These are phyloP conservation scores for Trypanosoma brucei DNA, from an alignment of 208 protist species.

Conservation along the genomic window DNA sequence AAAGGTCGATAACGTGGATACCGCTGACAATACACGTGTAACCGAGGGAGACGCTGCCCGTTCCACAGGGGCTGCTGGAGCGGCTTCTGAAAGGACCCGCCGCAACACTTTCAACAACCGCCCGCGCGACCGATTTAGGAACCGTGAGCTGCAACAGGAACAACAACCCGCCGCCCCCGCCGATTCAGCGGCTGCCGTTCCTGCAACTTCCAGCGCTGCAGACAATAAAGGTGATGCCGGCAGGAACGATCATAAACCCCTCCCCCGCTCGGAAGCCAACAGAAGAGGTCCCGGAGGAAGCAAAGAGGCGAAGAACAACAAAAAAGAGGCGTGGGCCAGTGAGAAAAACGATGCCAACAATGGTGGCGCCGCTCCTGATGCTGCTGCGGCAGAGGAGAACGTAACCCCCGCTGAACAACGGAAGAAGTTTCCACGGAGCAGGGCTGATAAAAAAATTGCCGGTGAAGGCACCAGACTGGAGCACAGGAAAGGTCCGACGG, in stretches of 20 bases:
- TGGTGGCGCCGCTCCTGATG: not conserved
- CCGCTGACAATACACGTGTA: not conserved
- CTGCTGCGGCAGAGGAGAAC: too few species aligned
- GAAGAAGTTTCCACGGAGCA: too few species aligned
- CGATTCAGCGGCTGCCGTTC: too few species aligned
- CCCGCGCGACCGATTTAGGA: not conserved
- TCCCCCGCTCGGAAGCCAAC: not conserved
- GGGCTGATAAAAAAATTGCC: not conserved
- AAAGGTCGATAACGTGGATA: not conserved
- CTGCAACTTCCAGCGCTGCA: not conserved
- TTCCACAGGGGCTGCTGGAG: not conserved
- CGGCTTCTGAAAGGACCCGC: not conserved
- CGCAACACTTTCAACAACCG: not conserved
- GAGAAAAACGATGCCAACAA: constrained; percentile 10
- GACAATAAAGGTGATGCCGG: not conserved
- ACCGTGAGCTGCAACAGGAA: not conserved
- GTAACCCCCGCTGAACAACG: too few species aligned
- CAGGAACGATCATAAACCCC: not conserved
- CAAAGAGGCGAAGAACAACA: not conserved
- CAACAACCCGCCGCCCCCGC: too few species aligned
- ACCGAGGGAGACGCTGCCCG: not conserved
- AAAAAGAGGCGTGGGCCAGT: constrained; percentile 5
- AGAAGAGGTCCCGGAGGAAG: not conserved
- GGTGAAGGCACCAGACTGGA: not conserved
- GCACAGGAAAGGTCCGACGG: not conserved